phyloP scores from a whole-genome alignment of 1,139 yeast genomes.

The Yamadazyma triangularis region DNA sequence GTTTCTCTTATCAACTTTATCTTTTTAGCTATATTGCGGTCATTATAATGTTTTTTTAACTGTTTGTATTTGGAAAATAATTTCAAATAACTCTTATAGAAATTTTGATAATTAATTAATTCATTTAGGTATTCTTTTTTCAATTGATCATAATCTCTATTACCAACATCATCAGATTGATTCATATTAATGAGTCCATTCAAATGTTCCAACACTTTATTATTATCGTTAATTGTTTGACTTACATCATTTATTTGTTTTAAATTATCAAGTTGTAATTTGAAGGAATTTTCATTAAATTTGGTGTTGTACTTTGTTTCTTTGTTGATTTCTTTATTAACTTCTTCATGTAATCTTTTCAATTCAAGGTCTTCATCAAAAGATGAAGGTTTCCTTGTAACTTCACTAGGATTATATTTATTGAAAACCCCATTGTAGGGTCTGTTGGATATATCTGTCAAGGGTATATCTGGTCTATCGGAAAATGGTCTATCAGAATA shows the following conservation, averaged over 20 bases:
- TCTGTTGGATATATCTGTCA: neutral
- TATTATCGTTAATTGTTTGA: conserved; percentile 16
- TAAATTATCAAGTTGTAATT: conserved; percentile 7
- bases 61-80: conserved; percentile 39
- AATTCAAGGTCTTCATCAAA: conserved; percentile 8
- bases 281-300: conserved; percentile 4
- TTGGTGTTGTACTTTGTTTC: conserved; percentile 9
- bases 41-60: conserved; percentile 18
- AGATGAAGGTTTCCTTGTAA: conserved; percentile 2
- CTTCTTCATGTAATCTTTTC: conserved; percentile 11
- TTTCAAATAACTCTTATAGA: conserved; percentile 35
- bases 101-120: conserved; percentile 22
- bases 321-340: conserved; percentile 12
- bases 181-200: conserved; percentile 18
- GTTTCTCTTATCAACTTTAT: conserved; percentile 19
- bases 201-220: conserved; percentile 17
- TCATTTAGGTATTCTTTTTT: conserved; percentile 30
- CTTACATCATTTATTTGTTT: conserved; percentile 9
- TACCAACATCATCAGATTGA: neutral
- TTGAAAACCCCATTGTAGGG: neutral
- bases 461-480: too few relatives aligned
- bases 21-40: conserved; percentile 9
- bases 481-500: neutral
- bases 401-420: neutral
- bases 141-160: conserved; percentile 15